A percentile compares a stretch with the other conserved stretches of the same genome.
These are phyloP conservation scores for Trypanosoma brucei DNA, from an alignment of 208 protist species.

Conservation along the genomic window DNA sequence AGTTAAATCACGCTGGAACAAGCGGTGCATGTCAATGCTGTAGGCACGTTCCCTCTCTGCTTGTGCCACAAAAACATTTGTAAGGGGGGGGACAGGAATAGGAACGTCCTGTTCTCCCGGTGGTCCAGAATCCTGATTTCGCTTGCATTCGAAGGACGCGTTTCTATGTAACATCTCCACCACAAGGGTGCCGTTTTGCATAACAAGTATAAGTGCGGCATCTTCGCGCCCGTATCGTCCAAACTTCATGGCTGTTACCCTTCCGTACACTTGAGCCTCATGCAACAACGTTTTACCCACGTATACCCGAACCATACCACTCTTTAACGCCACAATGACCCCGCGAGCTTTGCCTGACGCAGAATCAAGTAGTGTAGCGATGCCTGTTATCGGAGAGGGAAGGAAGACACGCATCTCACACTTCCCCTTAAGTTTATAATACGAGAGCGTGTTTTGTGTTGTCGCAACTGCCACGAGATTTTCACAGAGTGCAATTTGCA, in stretches of 20 bases:
- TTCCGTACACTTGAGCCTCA: conserved; percentile 68
- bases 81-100: conserved; percentile 88
- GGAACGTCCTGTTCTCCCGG: conserved; percentile 91
- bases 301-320: conserved; percentile 92
- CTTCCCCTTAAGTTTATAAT: conserved; percentile 90
- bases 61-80: conserved; percentile 92
- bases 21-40: conserved; percentile 84
- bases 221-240: conserved; percentile 92
- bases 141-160: conserved; percentile 44
- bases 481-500: conserved; percentile 76
- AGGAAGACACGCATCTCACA: conserved; percentile 69
- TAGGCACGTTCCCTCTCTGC: conserved; percentile 86
- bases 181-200: conserved; percentile 85
- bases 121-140: conserved; percentile 38
- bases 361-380: conserved; percentile 63
- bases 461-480: conserved; percentile 88
- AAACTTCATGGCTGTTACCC: conserved; percentile 85
- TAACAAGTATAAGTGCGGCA: conserved; percentile 74
- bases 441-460: conserved; percentile 83
- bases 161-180: conserved; percentile 91
- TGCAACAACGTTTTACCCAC: conserved; percentile 80
- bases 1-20: conserved; percentile 92
- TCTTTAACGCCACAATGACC: conserved; percentile 87
- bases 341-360: conserved; percentile 53
- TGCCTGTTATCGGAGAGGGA: conserved; percentile 60